Conservation (phyloP, 257 asterid species). For the Orobanche coerulescens region DNA sequence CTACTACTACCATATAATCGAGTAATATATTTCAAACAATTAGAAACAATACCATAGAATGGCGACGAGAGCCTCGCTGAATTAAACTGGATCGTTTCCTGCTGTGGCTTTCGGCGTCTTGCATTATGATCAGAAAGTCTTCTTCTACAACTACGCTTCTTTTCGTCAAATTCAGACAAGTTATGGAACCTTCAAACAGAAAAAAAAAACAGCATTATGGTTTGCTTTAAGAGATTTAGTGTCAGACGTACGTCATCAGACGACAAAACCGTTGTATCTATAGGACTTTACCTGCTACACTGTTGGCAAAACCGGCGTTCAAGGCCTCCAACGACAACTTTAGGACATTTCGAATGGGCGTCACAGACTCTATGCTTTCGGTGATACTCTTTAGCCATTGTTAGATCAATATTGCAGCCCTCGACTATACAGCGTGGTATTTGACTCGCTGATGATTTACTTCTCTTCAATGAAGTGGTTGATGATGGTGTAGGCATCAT, state of each 20-base stretch:
- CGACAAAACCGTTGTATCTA: too few relatives aligned
- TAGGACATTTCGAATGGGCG: constrained; percentile 65
- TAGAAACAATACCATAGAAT: constrained; percentile 56
- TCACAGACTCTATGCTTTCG: constrained; percentile 87
- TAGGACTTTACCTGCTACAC: constrained; percentile 68
- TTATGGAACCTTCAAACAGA: constrained; percentile 75
- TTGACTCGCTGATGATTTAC: constrained; percentile 39
- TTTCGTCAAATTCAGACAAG: constrained; percentile 73
- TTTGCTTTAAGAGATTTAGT: too few relatives aligned
- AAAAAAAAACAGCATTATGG: not conserved
- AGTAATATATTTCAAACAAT: too few relatives aligned
- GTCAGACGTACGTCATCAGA: too few relatives aligned
- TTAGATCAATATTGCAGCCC: constrained; percentile 75
- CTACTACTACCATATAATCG: too few relatives aligned
- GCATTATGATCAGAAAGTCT: constrained; percentile 92
- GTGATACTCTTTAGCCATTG: constrained; percentile 76
- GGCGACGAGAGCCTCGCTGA: constrained; percentile 51
- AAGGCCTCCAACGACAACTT: constrained; percentile 56
- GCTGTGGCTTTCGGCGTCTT: constrained; percentile 85
- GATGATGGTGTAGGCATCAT: constrained; percentile 38
- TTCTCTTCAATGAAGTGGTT: constrained; percentile 37
- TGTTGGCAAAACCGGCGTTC: constrained; percentile 95
- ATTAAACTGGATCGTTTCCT: constrained; percentile 52
- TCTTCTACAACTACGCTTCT: constrained; percentile 91
- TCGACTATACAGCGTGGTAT: constrained; percentile 64